These are phyloP conservation scores for Lasiosphaeria miniovina DNA, from an alignment of 495 filamentous ascomycete species.

Conservation along the genomic window DNA sequence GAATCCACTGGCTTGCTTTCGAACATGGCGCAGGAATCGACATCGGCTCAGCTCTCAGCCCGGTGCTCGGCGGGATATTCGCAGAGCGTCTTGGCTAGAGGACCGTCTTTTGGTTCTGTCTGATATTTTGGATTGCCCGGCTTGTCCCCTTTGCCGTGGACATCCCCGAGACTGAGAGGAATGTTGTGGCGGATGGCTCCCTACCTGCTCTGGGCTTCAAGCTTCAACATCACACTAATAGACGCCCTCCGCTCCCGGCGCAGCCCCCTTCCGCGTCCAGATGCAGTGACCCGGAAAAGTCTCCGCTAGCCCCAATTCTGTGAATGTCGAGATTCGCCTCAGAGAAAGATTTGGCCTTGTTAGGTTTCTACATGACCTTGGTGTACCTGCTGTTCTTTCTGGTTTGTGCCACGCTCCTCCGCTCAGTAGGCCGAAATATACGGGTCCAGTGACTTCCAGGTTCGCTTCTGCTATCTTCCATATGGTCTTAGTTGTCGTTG, in stretches of 20 bases:
- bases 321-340: slow-evolving; percentile 62
- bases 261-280: neutral
- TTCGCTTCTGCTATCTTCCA: slow-evolving; percentile 60
- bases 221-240: slow-evolving; percentile 52
- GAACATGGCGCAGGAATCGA: slow-evolving; percentile 42
- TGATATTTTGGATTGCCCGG: slow-evolving; percentile 54
- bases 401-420: slow-evolving; percentile 49
- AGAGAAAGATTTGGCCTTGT: slow-evolving; percentile 56
- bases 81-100: slow-evolving; percentile 65
- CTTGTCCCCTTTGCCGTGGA: slow-evolving; percentile 51
- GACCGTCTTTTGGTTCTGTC: slow-evolving; percentile 72
- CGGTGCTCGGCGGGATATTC: slow-evolving; percentile 64
- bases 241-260: slow-evolving; percentile 39
- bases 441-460: slow-evolving; percentile 61
- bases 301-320: slow-evolving; percentile 65
- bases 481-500: slow-evolving; percentile 63
- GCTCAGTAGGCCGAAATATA: slow-evolving; percentile 63
- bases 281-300: no score
- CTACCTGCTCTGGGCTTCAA: slow-evolving; percentile 55
- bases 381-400: slow-evolving; percentile 50
- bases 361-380: slow-evolving; percentile 47
- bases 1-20: slow-evolving; percentile 54
- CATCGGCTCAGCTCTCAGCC: slow-evolving; percentile 56
- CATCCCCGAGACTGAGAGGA: slow-evolving; percentile 67
- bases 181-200: slow-evolving; percentile 70